These are phyloP conservation scores for Lactarius indigo DNA, from an alignment of 768 basidiomycete genomes.

Conservation along the genomic window DNA sequence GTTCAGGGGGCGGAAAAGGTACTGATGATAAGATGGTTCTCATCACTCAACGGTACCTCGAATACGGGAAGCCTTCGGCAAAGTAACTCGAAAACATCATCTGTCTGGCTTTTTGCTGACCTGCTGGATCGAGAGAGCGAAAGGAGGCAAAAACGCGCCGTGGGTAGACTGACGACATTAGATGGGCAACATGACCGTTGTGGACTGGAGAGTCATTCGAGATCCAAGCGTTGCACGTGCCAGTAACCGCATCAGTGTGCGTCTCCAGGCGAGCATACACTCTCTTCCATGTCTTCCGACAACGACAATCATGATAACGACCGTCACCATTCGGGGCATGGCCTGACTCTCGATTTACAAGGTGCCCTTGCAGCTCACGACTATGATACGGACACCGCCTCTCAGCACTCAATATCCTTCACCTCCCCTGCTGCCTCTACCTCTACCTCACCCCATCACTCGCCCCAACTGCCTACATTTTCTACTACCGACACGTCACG, in stretches of 20 bases:
- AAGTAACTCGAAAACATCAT: conserved; percentile 8
- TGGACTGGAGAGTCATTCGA: neutral
- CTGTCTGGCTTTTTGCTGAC: conserved; percentile 13
- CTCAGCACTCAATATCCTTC: conserved; percentile 72
- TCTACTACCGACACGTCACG: conserved; percentile 27
- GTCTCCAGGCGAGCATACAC: neutral
- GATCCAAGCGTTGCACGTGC: neutral
- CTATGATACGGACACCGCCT: conserved; percentile 72
- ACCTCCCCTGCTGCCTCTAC: conserved; percentile 61
- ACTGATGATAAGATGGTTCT: neutral
- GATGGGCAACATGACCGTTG: conserved; percentile 9
- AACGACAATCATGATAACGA: conserved; percentile 19
- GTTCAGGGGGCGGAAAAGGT: neutral
- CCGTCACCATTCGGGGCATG: neutral
- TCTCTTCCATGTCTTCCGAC: conserved; percentile 12
- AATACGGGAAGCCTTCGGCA: conserved; percentile 14
- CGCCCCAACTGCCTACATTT: conserved; percentile 27
- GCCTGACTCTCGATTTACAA: conserved; percentile 20
- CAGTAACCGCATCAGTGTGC: neutral
- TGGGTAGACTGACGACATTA: conserved; percentile 15
- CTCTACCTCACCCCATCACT: conserved; percentile 48
- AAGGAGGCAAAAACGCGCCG: conserved; percentile 1
- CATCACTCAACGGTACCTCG: conserved; percentile 7
- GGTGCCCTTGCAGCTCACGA: conserved; percentile 36
- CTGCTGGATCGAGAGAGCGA: conserved; percentile 4